phyloP scores from a whole-genome alignment of 768 basidiomycete species.

The Grammothele lineata region DNA sequence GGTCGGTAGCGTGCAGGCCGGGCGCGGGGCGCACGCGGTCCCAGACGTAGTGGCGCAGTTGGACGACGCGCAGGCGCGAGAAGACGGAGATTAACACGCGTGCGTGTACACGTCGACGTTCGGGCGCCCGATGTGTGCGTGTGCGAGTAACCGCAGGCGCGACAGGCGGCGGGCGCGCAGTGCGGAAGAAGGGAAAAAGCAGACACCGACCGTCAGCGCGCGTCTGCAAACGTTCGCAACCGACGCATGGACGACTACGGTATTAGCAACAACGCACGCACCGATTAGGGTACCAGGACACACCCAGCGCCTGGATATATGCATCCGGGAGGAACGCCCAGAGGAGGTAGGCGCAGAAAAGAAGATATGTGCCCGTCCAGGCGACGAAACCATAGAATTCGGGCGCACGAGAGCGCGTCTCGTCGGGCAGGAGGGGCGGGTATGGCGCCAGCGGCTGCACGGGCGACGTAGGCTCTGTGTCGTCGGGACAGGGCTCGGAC shows the following conservation, averaged over 20 bases:
- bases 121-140: too few species aligned
- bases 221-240: too few species aligned
- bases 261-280: conserved; percentile 27
- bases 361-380: conserved; percentile 70
- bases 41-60: neutral
- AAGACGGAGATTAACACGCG: conserved; percentile 15
- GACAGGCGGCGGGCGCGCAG: neutral
- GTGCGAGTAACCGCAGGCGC: neutral
- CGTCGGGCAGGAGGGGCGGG: conserved; percentile 35
- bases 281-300: conserved; percentile 89
- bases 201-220: conserved; percentile 1
- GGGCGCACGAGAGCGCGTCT: conserved; percentile 61
- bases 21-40: neutral
- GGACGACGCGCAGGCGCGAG: neutral
- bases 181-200: neutral
- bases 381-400: conserved; percentile 93
- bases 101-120: too few species aligned
- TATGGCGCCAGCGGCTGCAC: conserved; percentile 40
- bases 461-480: conserved; percentile 37
- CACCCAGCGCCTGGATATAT: conserved; percentile 59
- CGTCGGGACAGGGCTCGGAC: conserved; percentile 8
- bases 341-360: conserved; percentile 66
- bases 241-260: neutral
- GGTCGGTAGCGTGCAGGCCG: neutral
- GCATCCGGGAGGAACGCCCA: conserved; percentile 81